Base-by-base conservation (phyloP, 257 asterid genomes). In the Oldenlandia corymbosa region DNA sequence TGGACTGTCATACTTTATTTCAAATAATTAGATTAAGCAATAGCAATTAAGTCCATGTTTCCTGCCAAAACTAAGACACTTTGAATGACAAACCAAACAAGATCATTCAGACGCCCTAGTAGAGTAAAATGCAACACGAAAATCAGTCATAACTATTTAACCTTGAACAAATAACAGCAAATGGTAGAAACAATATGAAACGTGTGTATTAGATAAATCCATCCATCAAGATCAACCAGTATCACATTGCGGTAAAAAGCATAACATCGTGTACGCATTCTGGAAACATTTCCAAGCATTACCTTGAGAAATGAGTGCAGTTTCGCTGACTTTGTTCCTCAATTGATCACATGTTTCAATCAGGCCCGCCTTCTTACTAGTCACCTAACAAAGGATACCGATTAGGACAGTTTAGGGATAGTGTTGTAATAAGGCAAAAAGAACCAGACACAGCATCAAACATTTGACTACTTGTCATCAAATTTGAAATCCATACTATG, bases 301-400 rank as follows among this genome's bases (percentile, higher is more conserved):
- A 88, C 99, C 99, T 74, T 70, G 83, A 67, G 95, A 89, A 66
- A 93, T 82, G 10, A 77, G 71, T 67, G 94, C 88, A 34, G 76
- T 69, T 77, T 87, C 99, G 67, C 97, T 94, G 68, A 89, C 78
- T 77, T 84, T 90, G 71, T 71, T 68, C 82, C 86, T 90, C 77
- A 93, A 78, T 78, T 79, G 85, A 69, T 67, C 61, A 61, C 73
- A 76, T 52, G 80, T 82, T 76, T 85, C 97, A 61, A 92, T 84
- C 63, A 92, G 87, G 68, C 94, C 84, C 56, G 96, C 85, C 82
- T 93, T 93, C 84, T 90, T 90, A 37, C 90, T 70, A 0, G 99
- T 85, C 78, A 93, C 99, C 99, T 89, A 60, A 51, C 8, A 71
- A 65, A 68, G 56, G 28, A 20, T 26, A 34, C 17, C 45, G 8